Conservation (phyloP, 2,329 filamentous ascomycete genomes). For the Fusarium kyushuense region DNA sequence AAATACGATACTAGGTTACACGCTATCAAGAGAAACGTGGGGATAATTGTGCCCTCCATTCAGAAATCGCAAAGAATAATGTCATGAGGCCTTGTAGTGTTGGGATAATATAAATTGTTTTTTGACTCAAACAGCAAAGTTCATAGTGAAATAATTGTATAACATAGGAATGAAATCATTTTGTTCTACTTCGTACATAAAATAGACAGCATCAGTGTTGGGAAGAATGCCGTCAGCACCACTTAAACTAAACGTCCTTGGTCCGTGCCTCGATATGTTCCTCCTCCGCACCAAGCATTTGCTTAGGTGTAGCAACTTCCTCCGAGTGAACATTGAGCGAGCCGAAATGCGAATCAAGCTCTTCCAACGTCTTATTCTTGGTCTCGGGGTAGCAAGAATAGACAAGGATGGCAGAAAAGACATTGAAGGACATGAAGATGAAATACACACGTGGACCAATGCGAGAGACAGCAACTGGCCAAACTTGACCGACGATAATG, state of each 20-base stretch:
- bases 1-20: too few relatives aligned
- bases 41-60: too few relatives aligned
- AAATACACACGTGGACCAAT: slow-evolving; percentile 21
- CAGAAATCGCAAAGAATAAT: too few relatives aligned
- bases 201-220: too few relatives aligned
- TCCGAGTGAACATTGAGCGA: slow-evolving; percentile 23
- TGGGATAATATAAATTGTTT: too few relatives aligned
- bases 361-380: slow-evolving; percentile 19
- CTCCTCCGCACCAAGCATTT: slow-evolving; percentile 20
- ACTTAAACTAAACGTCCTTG: neutral
- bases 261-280: slow-evolving; percentile 1
- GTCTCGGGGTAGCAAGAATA: slow-evolving; percentile 27
- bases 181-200: too few relatives aligned
- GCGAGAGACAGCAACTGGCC: slow-evolving; percentile 10
- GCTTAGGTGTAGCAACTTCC: slow-evolving; percentile 22
- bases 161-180: too few relatives aligned
- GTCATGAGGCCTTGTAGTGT: too few relatives aligned
- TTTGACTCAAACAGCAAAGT: too few relatives aligned
- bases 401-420: slow-evolving; percentile 15
- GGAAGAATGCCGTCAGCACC: too few relatives aligned
- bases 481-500: slow-evolving; percentile 23
- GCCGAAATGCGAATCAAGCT: slow-evolving; percentile 24
- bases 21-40: too few relatives aligned
- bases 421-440: slow-evolving; percentile 23
- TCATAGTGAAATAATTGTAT: too few relatives aligned